Percentiles rank a stretch among this genome's conserved stretches.
These are phyloP conservation scores for Selenicereus undatus DNA, from an alignment of 148 eudicot species.

Conservation along the genomic window DNA sequence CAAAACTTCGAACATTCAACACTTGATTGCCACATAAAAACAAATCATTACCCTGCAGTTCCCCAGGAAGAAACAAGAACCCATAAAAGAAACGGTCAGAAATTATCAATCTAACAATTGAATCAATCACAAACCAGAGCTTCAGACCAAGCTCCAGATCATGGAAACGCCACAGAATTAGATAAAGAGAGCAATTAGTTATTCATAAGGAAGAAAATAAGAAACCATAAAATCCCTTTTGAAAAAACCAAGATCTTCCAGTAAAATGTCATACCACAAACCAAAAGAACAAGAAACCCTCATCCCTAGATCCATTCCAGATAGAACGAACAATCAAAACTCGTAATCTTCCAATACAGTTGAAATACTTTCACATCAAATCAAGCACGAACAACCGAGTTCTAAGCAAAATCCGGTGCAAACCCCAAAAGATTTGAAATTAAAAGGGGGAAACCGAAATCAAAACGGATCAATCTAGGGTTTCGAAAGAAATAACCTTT, in stretches of 20 bases:
- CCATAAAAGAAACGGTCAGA: not conserved
- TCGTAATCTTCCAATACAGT: not conserved
- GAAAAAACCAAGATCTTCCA: too few species aligned
- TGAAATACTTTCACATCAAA: not conserved
- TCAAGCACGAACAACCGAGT: not conserved
- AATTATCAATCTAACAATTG: not conserved
- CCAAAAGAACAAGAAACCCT: not conserved
- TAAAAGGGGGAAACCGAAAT: not conserved
- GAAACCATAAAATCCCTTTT: not conserved
- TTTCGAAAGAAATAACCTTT: not conserved
- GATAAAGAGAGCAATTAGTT: not conserved
- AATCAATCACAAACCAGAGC: not conserved
- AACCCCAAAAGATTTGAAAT: too few species aligned
- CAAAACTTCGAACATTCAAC: not conserved
- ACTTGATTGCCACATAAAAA: not conserved
- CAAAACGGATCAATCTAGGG: not conserved
- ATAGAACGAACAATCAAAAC: constrained; percentile 9
- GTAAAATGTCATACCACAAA: not conserved
- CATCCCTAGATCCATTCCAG: not conserved
- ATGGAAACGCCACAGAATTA: not conserved
- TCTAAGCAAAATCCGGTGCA: too few species aligned
- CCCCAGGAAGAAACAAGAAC: not conserved
- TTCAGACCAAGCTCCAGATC: not conserved
- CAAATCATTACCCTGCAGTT: not conserved
- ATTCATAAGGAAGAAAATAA: too few species aligned